These are phyloP conservation scores for Gossypium davidsonii DNA, from an alignment of 441 rosid genomes.

Conservation along the genomic window DNA sequence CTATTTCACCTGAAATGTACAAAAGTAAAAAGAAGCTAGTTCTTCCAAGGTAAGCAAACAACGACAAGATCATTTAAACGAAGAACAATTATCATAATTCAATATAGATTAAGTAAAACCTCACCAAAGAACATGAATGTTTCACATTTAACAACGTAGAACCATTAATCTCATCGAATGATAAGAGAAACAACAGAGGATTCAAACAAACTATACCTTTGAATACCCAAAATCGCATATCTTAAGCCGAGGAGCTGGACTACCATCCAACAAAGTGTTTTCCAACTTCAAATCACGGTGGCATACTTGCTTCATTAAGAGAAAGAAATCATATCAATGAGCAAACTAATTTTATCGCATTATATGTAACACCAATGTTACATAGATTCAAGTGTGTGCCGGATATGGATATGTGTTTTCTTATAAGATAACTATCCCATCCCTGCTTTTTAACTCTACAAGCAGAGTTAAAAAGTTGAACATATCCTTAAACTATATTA, in stretches of 20 bases:
- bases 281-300: slow-evolving; percentile 68
- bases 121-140: not conserved
- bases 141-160: not conserved
- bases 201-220: slow-evolving; percentile 30
- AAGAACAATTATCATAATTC: not conserved
- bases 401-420: not conserved
- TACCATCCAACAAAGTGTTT: slow-evolving; percentile 61
- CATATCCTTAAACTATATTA: too few species aligned
- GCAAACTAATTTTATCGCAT: slow-evolving; percentile 3
- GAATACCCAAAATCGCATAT: slow-evolving; percentile 71
- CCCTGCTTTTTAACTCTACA: too few species aligned
- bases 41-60: not conserved
- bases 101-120: not conserved
- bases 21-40: not conserved
- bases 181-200: not conserved
- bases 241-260: slow-evolving; percentile 65
- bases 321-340: slow-evolving; percentile 15
- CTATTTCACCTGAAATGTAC: not conserved
- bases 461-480: too few species aligned
- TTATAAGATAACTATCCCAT: not conserved
- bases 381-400: not conserved
- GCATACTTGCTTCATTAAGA: slow-evolving; percentile 48
- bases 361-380: not conserved
- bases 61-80: not conserved
- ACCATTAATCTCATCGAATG: not conserved